A percentile compares a stretch with the other conserved stretches of the same genome.
phyloP scores from a whole-genome alignment of 352 stramenopile genomes.

The Thalassiosira livingstoniorum region DNA sequence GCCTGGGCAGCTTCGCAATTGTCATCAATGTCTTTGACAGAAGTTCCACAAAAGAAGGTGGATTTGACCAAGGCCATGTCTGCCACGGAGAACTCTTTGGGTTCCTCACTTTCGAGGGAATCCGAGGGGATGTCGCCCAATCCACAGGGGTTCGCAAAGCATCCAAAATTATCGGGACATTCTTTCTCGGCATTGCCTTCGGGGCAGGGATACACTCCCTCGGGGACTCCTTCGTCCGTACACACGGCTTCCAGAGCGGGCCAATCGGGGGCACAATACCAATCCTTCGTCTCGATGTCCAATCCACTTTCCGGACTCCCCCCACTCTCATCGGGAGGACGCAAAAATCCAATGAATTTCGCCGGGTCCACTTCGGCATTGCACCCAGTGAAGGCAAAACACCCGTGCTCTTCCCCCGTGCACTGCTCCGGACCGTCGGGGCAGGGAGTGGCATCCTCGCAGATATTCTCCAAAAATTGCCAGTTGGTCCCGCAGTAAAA shows the following conservation, averaged over 20 bases:
- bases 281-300: constrained; percentile 29
- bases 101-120: constrained; percentile 19
- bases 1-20: constrained; percentile 61
- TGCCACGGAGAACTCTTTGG: constrained; percentile 52
- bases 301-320: background rate
- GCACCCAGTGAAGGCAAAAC: constrained; percentile 71
- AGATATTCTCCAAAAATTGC: constrained; percentile 64
- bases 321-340: constrained; percentile 25
- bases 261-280: constrained; percentile 56
- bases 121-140: constrained; percentile 19
- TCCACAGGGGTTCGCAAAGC: constrained; percentile 63
- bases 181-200: constrained; percentile 58
- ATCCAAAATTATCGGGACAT: constrained; percentile 60
- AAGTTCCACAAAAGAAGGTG: constrained; percentile 67
- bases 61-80: constrained; percentile 60
- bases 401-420: constrained; percentile 50
- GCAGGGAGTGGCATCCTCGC: constrained; percentile 60
- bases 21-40: constrained; percentile 57
- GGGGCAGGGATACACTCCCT: constrained; percentile 54
- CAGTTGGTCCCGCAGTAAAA: constrained; percentile 65
- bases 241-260: constrained; percentile 52
- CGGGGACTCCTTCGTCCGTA: constrained; percentile 40
- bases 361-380: constrained; percentile 62
- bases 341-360: constrained; percentile 67
- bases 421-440: constrained; percentile 60